Base-by-base conservation (phyloP, 2,329 filamentous ascomycete genomes). In the Fusarium stilboides region DNA sequence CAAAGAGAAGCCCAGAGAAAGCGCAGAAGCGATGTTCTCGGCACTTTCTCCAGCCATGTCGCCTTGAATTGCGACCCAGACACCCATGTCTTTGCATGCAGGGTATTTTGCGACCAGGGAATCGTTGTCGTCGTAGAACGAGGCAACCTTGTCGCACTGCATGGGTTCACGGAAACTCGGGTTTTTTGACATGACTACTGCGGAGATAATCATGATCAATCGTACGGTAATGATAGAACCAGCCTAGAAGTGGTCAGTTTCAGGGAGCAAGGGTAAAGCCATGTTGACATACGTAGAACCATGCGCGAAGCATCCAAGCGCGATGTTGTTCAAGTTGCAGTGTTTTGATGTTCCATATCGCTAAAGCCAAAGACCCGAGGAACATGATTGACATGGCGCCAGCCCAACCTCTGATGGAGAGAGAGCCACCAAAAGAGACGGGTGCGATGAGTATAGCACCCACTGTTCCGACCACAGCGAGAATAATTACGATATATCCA, bases 301-400 rank as follows among this genome's bases (percentile, higher is more conserved):
- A 68, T 5, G 64, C 52, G 1, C 88, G 76, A 19, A 90, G 73
- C 88, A 90, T 90, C 88, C 87, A 90, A 6, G 86, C 86, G 1
- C 88, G 82, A 60, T 90, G 88, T 70, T 90, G 84, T 39, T 89
- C 87, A 45, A 91, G 87, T 70, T 90, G 88, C 4, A 90, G 73
- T 2, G 80, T 77, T 74, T 86, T 89, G 75, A 91, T 84, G 62
- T 89, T 89, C 73, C 84, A 79, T 31, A 83, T 83, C 1, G 88
- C 84, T 36, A 89, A 64, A 0, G 73, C 65, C 14, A 87, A 71
- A 7, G 82, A 78, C 3, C 75, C 70, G 0, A 84, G 73, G 1
- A 86, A 85, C 17, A 82, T 72, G 31, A 88, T 78, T 1, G 77
- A 80, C 2, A 86, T 64, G 0, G 83, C 49, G 0, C 83, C 83